Conservation (phyloP, 2,329 filamentous ascomycete genomes). For the Ceratocystis variospora region DNA sequence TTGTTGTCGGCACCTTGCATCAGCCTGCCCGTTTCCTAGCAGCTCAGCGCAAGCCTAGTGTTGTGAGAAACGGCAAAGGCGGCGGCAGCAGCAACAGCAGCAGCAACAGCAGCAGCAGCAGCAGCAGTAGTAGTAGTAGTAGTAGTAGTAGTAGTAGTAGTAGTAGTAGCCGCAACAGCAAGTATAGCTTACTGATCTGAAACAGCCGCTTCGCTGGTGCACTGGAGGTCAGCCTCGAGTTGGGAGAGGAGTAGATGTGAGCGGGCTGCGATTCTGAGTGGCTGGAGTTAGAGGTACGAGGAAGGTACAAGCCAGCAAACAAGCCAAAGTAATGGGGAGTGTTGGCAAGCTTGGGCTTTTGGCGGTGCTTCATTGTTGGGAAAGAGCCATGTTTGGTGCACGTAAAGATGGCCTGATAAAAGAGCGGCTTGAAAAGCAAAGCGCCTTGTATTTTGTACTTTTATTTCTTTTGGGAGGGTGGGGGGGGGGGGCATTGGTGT, state of each 20-base stretch:
- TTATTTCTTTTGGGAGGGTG: too few relatives aligned
- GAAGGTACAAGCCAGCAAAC: not conserved
- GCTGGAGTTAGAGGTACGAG: not conserved
- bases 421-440: not conserved
- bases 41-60: not conserved
- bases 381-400: not conserved
- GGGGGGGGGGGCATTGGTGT: too few relatives aligned
- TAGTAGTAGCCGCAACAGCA: not conserved
- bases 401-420: not conserved
- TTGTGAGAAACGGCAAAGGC: not conserved
- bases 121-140: not conserved
- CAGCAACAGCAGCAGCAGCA: too few relatives aligned
- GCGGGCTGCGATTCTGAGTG: not conserved
- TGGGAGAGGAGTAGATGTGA: not conserved
- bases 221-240: not conserved
- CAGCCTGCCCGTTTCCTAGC: not conserved
- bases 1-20: slow-evolving; percentile 1
- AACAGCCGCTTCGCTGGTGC: not conserved
- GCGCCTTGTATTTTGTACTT: not conserved
- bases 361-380: not conserved
- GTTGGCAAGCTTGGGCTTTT: not conserved
- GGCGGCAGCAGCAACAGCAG: not conserved
- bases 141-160: not conserved
- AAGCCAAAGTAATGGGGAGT: not conserved
- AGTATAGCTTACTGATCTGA: not conserved